These are phyloP conservation scores for Nemania sp. DNA, from an alignment of 2,329 filamentous ascomycete species.

Conservation along the genomic window DNA sequence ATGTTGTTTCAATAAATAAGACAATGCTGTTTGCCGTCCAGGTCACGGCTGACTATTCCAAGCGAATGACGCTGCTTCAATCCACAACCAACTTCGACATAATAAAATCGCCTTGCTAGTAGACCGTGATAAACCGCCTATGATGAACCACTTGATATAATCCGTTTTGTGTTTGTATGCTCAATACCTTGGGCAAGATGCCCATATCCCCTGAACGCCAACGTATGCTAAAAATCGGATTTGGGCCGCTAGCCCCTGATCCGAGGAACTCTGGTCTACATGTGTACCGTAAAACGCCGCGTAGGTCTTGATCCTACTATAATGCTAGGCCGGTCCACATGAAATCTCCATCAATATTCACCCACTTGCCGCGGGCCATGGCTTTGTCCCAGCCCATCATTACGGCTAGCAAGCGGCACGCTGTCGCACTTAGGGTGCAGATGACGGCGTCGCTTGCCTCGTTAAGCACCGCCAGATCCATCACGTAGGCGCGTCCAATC, in stretches of 20 bases:
- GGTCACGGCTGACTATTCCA: background rate
- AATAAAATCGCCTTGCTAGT: too few relatives aligned
- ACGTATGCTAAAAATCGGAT: constrained; percentile 14
- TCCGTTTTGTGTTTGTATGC: background rate
- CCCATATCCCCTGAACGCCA: constrained; percentile 18
- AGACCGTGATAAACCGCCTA: too few relatives aligned
- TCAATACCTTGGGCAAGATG: constrained; percentile 3
- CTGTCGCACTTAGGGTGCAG: constrained; percentile 73
- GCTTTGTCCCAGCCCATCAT: constrained; percentile 84
- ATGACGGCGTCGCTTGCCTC: constrained; percentile 70
- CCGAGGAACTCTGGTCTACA: background rate
- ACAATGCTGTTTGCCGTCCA: background rate
- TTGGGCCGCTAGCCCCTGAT: background rate
- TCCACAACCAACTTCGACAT: background rate
- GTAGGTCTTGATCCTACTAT: constrained; percentile 1
- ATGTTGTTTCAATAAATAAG: background rate
- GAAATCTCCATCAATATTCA: constrained; percentile 76
- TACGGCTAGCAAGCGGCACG: constrained; percentile 75
- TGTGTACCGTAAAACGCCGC: constrained; percentile 16
- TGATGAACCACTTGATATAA: too few relatives aligned
- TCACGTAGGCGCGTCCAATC: constrained; percentile 77
- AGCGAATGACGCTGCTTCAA: background rate
- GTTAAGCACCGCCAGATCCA: constrained; percentile 77
- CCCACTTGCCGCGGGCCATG: constrained; percentile 65
- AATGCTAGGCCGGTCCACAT: constrained; percentile 56